These are phyloP conservation scores for Cladosporium sp. DNA, from an alignment of 2,329 filamentous ascomycete genomes.

Conservation along the genomic window DNA sequence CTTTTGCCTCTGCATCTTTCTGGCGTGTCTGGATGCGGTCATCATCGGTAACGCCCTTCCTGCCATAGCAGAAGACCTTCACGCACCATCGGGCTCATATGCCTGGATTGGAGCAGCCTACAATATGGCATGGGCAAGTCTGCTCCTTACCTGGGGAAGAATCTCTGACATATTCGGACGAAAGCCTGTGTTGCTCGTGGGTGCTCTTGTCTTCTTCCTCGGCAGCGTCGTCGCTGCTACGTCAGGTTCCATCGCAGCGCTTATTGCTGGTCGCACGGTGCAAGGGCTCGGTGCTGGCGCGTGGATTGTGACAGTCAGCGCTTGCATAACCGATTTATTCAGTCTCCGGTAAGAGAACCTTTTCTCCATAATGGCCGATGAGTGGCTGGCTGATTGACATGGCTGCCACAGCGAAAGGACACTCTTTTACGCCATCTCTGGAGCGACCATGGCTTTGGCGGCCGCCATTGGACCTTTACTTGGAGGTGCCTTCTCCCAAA, in stretches of 20 bases:
- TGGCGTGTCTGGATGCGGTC: background rate
- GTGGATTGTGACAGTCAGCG: background rate
- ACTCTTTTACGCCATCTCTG: background rate
- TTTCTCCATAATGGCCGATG: background rate
- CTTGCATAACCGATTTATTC: background rate
- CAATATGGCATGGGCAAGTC: background rate
- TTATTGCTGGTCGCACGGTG: slow-evolving; percentile 36
- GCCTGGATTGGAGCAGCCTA: background rate
- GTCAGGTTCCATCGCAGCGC: background rate
- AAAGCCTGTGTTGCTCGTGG: background rate
- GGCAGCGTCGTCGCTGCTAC: background rate
- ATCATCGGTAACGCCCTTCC: background rate
- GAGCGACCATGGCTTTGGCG: background rate
- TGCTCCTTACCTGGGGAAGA: background rate
- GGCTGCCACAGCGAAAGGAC: background rate
- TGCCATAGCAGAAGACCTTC: background rate
- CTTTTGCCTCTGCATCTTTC: background rate
- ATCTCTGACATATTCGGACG: background rate
- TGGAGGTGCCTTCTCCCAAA: background rate
- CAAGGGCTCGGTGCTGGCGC: slow-evolving; percentile 39
- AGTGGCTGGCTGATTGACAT: background rate
- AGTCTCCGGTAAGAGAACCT: background rate
- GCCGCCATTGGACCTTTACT: background rate
- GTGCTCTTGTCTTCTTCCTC: background rate
- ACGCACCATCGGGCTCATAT: background rate